phyloP scores from a whole-genome alignment of 495 filamentous ascomycete genomes.

The Aspergillus hancockii region DNA sequence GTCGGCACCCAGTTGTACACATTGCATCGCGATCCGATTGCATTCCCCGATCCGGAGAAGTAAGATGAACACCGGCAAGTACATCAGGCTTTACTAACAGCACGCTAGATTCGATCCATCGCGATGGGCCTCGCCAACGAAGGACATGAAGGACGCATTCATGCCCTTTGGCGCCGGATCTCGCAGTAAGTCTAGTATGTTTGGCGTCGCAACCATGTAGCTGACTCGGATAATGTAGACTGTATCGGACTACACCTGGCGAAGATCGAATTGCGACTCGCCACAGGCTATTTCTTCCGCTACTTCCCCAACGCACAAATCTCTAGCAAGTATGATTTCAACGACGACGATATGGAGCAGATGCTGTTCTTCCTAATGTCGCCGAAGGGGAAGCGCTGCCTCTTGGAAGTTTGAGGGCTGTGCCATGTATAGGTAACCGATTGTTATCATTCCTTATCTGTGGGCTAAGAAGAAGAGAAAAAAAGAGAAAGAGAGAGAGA shows the following conservation, averaged over 20 bases:
- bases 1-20: constrained; percentile 45
- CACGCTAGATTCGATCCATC: constrained; percentile 39
- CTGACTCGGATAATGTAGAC: neutral
- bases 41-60: constrained; percentile 33
- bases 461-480: neutral
- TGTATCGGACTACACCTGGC: constrained; percentile 42
- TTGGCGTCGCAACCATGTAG: neutral
- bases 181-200: constrained; percentile 29
- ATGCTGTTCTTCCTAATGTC: constrained; percentile 43
- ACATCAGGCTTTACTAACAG: neutral
- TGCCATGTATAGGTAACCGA: neutral
- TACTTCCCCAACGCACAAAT: constrained; percentile 28
- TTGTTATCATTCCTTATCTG: neutral
- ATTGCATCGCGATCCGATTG: constrained; percentile 38
- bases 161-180: constrained; percentile 55
- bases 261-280: constrained; percentile 37
- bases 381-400: constrained; percentile 45
- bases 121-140: constrained; percentile 44
- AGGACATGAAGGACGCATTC: constrained; percentile 54
- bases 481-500: no score
- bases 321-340: constrained; percentile 40
- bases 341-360: constrained; percentile 44
- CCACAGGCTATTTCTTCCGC: constrained; percentile 34
- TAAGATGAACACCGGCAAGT: constrained; percentile 1
- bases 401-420: constrained; percentile 34